Conservation (phyloP, 1,139 yeast species). For the Geotrichum klebahnii region DNA sequence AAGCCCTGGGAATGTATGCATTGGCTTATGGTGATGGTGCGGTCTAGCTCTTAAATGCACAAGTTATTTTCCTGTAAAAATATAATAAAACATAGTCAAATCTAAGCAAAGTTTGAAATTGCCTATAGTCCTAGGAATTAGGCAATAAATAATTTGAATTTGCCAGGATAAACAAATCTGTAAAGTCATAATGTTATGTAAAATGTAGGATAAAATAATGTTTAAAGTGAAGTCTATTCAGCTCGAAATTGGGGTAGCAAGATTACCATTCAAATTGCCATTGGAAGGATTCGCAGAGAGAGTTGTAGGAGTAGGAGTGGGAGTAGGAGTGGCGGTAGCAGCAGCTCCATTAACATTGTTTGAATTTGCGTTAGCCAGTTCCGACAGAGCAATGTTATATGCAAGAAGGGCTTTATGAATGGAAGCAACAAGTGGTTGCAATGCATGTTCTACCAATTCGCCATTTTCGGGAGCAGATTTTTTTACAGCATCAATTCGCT, state of each 20-base stretch:
- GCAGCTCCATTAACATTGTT: not conserved
- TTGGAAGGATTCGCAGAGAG: too few species aligned
- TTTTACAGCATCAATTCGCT: slow-evolving; percentile 43
- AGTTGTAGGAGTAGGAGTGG: slow-evolving; percentile 3
- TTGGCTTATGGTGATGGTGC: slow-evolving; percentile 27
- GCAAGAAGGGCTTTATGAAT: slow-evolving; percentile 20
- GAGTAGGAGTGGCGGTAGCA: not conserved
- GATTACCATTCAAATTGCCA: not conserved
- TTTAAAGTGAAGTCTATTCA: too few species aligned
- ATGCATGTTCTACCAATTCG: slow-evolving; percentile 17
- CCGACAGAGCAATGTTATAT: slow-evolving; percentile 20
- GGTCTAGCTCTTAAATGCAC: not conserved
- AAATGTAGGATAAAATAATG: too few species aligned
- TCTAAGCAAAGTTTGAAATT: not conserved
- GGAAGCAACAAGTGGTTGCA: slow-evolving; percentile 19
- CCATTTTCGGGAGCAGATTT: slow-evolving; percentile 27
- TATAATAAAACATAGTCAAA: not conserved
- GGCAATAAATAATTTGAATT: not conserved
- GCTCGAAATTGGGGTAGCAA: too few species aligned
- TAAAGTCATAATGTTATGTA: too few species aligned
- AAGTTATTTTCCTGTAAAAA: not conserved
- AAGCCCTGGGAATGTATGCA: slow-evolving; percentile 79
- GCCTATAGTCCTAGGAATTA: not conserved
- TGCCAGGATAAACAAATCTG: not conserved
- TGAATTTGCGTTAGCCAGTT: not conserved